phyloP scores from a whole-genome alignment of 106 monocot species.

The Chionographis japonica region DNA sequence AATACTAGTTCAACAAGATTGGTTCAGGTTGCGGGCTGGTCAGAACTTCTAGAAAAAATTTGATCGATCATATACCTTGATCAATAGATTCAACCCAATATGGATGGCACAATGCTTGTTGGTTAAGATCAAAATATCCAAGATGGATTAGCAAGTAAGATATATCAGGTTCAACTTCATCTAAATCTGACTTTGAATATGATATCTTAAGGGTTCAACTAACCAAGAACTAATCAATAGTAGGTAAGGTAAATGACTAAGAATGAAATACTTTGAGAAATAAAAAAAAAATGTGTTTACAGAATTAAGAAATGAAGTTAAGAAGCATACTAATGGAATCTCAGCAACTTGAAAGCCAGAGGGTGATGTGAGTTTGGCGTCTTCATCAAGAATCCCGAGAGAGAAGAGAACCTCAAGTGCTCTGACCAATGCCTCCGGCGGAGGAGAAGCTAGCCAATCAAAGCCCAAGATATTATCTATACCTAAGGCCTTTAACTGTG shows the following conservation, averaged over 20 bases:
- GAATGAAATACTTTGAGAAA: neutral
- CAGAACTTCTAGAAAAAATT: too few relatives aligned
- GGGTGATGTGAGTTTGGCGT: conserved; percentile 90
- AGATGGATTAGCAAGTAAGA: too few relatives aligned
- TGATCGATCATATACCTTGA: too few relatives aligned
- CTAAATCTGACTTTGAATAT: too few relatives aligned
- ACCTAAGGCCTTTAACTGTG: conserved; percentile 84
- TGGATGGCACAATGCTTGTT: too few relatives aligned
- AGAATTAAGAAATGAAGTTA: neutral
- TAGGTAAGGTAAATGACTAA: neutral
- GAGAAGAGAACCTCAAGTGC: conserved; percentile 94
- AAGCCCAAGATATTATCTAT: conserved; percentile 97
- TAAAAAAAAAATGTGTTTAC: neutral
- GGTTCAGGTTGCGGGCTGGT: too few relatives aligned
- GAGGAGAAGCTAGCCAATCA: conserved; percentile 88
- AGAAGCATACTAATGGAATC: conserved; percentile 70
- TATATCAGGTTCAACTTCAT: too few relatives aligned
- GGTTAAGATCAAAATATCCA: too few relatives aligned
- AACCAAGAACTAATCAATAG: neutral
- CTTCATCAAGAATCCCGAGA: conserved; percentile 87
- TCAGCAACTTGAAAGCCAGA: conserved; percentile 95
- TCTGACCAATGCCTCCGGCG: conserved; percentile 89
- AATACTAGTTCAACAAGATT: too few relatives aligned
- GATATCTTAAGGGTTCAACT: too few relatives aligned
- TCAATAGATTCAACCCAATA: too few relatives aligned